A percentile compares a stretch with the other conserved stretches of the same genome.
Conservation (phyloP, 2,329 filamentous ascomycete species). For the Apiospora koreana region DNA sequence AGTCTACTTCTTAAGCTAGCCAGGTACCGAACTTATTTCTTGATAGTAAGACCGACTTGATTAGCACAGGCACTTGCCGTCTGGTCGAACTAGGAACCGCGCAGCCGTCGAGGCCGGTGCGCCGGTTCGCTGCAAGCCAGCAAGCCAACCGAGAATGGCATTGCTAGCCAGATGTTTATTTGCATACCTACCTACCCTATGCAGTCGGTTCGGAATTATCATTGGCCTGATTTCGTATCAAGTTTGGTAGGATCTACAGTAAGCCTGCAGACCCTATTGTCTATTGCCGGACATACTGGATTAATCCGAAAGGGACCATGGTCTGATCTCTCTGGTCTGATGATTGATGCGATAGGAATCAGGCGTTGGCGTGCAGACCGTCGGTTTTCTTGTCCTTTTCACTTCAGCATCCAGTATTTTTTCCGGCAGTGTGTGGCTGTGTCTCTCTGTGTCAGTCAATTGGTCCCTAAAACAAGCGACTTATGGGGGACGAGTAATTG, state of each 20-base stretch:
- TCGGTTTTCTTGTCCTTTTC: background rate
- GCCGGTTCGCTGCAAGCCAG: background rate
- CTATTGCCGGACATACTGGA: background rate
- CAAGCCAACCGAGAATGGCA: background rate
- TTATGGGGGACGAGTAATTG: slow-evolving; percentile 6
- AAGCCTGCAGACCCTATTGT: background rate
- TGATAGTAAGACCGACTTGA: too few relatives aligned
- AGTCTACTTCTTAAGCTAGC: too few relatives aligned
- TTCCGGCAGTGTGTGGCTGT: background rate
- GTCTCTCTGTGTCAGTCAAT: background rate
- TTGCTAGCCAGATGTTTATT: background rate
- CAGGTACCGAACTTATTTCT: background rate
- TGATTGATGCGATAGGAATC: background rate
- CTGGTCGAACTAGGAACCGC: background rate
- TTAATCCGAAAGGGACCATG: background rate
- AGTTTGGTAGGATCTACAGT: background rate
- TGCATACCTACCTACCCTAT: background rate
- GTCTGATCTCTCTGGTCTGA: background rate
- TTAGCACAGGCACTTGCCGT: too few relatives aligned
- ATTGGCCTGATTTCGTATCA: background rate
- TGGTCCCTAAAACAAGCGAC: background rate
- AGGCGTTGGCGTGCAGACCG: background rate
- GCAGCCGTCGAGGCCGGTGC: background rate
- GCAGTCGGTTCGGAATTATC: background rate
- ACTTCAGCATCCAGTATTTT: background rate